Base-by-base conservation (phyloP, 345 rosid species). In the Mercurialis annua region DNA sequence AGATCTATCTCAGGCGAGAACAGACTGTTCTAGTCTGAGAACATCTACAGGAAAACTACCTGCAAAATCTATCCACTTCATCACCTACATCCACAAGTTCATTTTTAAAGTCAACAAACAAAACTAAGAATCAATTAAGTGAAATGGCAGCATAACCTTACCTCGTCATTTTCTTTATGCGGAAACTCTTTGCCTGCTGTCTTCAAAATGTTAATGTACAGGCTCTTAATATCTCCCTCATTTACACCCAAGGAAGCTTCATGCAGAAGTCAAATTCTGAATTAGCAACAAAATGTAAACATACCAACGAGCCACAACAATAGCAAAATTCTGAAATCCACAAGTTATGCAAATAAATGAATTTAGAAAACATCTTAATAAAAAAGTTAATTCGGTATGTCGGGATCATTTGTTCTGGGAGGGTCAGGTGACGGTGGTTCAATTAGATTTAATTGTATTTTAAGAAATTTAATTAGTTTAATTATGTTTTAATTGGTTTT, bases 1-100 rank as follows among this genome's bases (percentile, higher is more conserved):
- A n/a, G n/a, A n/a, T n/a, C n/a, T n/a, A n/a, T n/a, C n/a, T n/a
- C n/a, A n/a, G n/a, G n/a, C n/a, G n/a, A n/a, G n/a, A n/a, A n/a
- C n/a, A n/a, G n/a, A n/a, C n/a, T n/a, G n/a, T n/a, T n/a, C n/a
- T n/a, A n/a, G n/a, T n/a, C n/a, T n/a, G n/a, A n/a, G n/a, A n/a
- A n/a, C n/a, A n/a, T 77, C 79, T 20, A 26, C 62, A 20, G 87
- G 87, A 81, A 85, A 78, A 67, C 74, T 70, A 75, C 84, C 92
- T 0, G 88, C 84, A 75, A 81, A 90, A 16, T 60, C 83, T 55
- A 90, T 68, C 97, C 97, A 93, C 62, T 84, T 88, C 74, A 71
- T 70, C 69, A 88, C 88, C 98, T 93, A 73, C 34, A 79, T 62
- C 31, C 58, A 30, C 47, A 51, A 55, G 44, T 54, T 51, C 18